phyloP scores from a whole-genome alignment of 2,329 filamentous ascomycete species.

The Monosporascus cannonballus region DNA sequence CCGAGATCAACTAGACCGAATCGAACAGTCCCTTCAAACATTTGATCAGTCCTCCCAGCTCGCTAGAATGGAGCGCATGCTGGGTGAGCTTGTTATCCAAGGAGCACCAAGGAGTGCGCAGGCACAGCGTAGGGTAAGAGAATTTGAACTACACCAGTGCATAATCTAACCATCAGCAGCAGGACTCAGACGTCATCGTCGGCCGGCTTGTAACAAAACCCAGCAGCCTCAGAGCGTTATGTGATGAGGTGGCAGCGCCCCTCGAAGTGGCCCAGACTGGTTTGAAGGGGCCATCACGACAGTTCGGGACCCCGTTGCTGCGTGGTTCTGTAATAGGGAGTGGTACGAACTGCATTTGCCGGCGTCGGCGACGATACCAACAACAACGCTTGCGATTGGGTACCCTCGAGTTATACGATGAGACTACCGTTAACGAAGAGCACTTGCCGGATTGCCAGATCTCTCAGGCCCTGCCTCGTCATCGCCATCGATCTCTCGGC shows the following conservation, averaged over 20 bases:
- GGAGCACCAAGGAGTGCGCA: neutral
- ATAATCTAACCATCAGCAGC: neutral
- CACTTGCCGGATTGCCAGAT: neutral
- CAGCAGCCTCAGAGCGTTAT: neutral
- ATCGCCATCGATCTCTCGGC: neutral
- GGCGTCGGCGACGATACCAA: neutral
- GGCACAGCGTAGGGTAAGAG: neutral
- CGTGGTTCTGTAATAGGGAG: neutral
- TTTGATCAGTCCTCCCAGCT: neutral
- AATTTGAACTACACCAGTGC: neutral
- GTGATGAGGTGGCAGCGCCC: neutral
- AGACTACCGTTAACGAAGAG: neutral
- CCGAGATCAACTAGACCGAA: neutral
- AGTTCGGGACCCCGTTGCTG: fast-evolving
- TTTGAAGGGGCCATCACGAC: neutral
- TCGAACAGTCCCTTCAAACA: neutral
- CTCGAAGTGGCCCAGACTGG: neutral
- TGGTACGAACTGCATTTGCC: neutral
- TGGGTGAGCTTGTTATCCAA: neutral
- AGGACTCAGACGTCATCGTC: neutral
- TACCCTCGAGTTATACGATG: neutral
- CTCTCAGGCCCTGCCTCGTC: neutral
- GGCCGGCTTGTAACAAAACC: neutral
- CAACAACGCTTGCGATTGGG: neutral
- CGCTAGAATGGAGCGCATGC: neutral